Evolutionary conservation across 768 basidiomycete genomes (phyloP).

Genomic region (Hygrocybe punicea): DNA sequence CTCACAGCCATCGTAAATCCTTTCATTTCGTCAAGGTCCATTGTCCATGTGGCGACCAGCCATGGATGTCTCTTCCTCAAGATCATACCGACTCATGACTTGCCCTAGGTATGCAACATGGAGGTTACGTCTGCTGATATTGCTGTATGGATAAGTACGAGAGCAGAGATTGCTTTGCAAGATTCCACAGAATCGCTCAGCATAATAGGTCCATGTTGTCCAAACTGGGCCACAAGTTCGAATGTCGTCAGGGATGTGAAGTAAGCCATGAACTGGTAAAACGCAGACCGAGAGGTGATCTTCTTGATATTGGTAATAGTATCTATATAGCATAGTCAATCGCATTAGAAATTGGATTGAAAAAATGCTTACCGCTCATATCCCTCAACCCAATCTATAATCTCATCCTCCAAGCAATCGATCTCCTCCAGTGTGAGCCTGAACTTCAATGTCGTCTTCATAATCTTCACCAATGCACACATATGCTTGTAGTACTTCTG

Average conservation of each 20-base stretch:
- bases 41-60: neutral
- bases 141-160: conserved; percentile 25
- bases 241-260: conserved; percentile 34
- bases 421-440: conserved; percentile 25
- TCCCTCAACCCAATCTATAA: conserved; percentile 34
- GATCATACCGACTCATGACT: conserved; percentile 23
- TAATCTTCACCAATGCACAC: conserved; percentile 31
- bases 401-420: conserved; percentile 11
- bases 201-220: conserved; percentile 34
- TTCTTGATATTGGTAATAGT: conserved; percentile 12
- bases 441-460: conserved; percentile 35
- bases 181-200: conserved; percentile 34
- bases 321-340: neutral
- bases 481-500: conserved; percentile 37
- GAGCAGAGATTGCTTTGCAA: conserved; percentile 23
- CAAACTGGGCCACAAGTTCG: conserved; percentile 31
- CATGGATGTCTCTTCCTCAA: conserved; percentile 12
- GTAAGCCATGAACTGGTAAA: conserved; percentile 31
- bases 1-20: conserved; percentile 7
- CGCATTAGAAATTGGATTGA: too few species aligned
- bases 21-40: neutral
- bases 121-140: conserved; percentile 24
- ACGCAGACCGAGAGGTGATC: conserved; percentile 18
- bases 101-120: conserved; percentile 26
- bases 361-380: conserved; percentile 34